A percentile compares a stretch with the other conserved stretches of the same genome.
Conservation (phyloP, 1,284 basidiomycete species). For the Xerocomus nothofagi region DNA sequence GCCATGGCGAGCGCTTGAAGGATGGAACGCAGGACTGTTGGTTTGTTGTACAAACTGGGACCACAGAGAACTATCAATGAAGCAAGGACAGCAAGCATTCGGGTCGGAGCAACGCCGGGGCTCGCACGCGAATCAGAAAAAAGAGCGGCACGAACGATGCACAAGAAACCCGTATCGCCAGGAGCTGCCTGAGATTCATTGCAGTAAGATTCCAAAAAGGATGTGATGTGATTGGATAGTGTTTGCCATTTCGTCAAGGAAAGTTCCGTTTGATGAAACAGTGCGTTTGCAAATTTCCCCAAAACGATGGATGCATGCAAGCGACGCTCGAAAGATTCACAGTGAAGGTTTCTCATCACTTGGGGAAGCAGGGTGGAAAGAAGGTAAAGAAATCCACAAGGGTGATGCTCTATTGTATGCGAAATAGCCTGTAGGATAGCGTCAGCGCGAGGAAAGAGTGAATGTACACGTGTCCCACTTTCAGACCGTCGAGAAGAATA, state of each 20-base stretch:
- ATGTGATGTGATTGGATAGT: slow-evolving; percentile 21
- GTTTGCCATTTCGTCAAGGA: slow-evolving; percentile 12
- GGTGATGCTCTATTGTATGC: slow-evolving; percentile 38
- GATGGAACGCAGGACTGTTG: slow-evolving; percentile 42
- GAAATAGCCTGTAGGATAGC: slow-evolving; percentile 39
- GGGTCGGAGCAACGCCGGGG: slow-evolving; percentile 34
- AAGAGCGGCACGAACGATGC: slow-evolving; percentile 30
- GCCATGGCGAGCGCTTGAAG: slow-evolving; percentile 37
- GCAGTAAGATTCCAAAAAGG: slow-evolving; percentile 33
- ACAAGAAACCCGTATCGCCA: slow-evolving; percentile 6
- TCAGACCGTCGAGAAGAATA: slow-evolving; percentile 41
- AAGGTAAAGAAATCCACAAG: slow-evolving; percentile 34
- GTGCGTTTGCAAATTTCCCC: slow-evolving; percentile 40
- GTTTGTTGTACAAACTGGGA: slow-evolving; percentile 42
- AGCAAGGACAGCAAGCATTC: slow-evolving; percentile 42
- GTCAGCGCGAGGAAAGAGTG: slow-evolving; percentile 3
- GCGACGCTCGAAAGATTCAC: slow-evolving; percentile 36
- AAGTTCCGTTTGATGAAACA: slow-evolving; percentile 19
- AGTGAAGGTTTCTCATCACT: slow-evolving; percentile 39
- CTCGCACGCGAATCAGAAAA: slow-evolving; percentile 22
- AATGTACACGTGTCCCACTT: slow-evolving; percentile 32
- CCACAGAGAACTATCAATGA: slow-evolving; percentile 52
- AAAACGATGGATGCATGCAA: slow-evolving; percentile 42
- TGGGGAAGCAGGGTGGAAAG: slow-evolving; percentile 38
- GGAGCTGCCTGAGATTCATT: slow-evolving; percentile 9